Base-by-base conservation (phyloP, 2,329 filamentous ascomycete genomes). In the Knufia petricola region DNA sequence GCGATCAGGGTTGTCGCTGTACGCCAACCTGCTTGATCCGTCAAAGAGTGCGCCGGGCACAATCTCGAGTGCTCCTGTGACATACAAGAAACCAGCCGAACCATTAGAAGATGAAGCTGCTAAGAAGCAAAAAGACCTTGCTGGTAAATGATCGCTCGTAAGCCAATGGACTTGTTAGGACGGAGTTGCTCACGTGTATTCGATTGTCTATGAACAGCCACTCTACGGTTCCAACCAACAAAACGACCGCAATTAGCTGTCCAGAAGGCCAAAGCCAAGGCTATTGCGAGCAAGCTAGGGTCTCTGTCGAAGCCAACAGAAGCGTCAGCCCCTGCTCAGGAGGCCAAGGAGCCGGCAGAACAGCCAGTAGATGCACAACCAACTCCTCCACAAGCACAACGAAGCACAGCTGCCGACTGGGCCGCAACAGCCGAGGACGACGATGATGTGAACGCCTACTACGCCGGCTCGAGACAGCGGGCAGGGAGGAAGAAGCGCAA, bases 171-270 rank as follows among this genome's bases (percentile, higher is more conserved):
- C 54, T 55, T 56, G 61, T 54, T 62, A 58, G 63, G 56, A 55
- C 55, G 44, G 55, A 62, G 64, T 64, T 68, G 66, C 75, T 79
- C 68, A 77, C 70, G 64, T 66, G 60, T 66, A 60, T 56, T 58
- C 59, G 54, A 56, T 55, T 52, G 58, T 57, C 51, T 60, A 56
- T 58, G 40, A 60, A 58, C 66, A 77, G 73, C 77, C 65, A 79
- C 85, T 60, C 74, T 94, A 54, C 84, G 84, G 65, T 94, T 94
- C 70, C 87, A 94, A 64, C 87, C 87, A 45, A 88, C 88, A 56
- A 85, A 85, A 60, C 79, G 86, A 52, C 85, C 86, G 20, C 80
- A 87, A 60, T 58, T 83, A 69, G 62, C 77, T 66, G 61, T 64
- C 61, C 68, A 80, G 72, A 81, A 77, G 63, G 65, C 75, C 36